phyloP scores from a whole-genome alignment of 352 stramenopile species.

The Phytophthora ramorum region DNA sequence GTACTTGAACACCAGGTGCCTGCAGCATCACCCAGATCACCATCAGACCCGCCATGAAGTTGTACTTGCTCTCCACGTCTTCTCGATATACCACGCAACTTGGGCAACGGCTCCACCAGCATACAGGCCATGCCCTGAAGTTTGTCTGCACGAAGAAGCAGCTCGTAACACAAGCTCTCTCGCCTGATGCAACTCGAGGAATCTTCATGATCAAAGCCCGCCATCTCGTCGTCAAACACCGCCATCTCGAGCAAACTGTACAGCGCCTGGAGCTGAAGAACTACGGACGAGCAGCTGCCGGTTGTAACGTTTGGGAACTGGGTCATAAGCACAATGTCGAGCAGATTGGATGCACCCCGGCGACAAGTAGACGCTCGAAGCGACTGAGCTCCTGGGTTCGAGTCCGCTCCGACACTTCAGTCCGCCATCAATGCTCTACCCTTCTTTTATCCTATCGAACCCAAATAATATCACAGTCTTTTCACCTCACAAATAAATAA shows the following conservation, averaged over 20 bases:
- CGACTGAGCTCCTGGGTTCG: slow-evolving; percentile 51
- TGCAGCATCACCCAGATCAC: too few relatives aligned
- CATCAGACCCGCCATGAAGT: too few relatives aligned
- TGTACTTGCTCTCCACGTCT: too few relatives aligned
- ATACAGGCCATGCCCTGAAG: slow-evolving; percentile 47
- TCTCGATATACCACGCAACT: slow-evolving; percentile 9
- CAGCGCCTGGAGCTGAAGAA: slow-evolving; percentile 58
- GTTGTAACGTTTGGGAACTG: too few relatives aligned
- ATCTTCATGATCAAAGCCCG: slow-evolving; percentile 11
- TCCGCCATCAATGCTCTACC: too few relatives aligned
- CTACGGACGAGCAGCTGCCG: too few relatives aligned
- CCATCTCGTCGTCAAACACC: too few relatives aligned
- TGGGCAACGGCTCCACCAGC: slow-evolving; percentile 41
- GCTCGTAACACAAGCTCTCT: slow-evolving; percentile 60
- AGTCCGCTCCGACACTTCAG: slow-evolving; percentile 45
- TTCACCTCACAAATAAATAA: too few relatives aligned
- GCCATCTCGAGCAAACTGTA: slow-evolving; percentile 37
- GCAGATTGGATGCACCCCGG: slow-evolving; percentile 11
- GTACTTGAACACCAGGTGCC: too few relatives aligned
- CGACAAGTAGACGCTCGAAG: slow-evolving; percentile 46
- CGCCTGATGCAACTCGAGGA: slow-evolving; percentile 21
- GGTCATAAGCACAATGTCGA: too few relatives aligned
- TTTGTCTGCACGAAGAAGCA: slow-evolving; percentile 62
- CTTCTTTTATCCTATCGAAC: too few relatives aligned
- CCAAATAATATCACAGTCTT: too few relatives aligned